A percentile compares a stretch with the other conserved stretches of the same genome.
These are phyloP conservation scores for Nitzschia inconspicua DNA, from an alignment of 108 stramenopile genomes.

Conservation along the genomic window DNA sequence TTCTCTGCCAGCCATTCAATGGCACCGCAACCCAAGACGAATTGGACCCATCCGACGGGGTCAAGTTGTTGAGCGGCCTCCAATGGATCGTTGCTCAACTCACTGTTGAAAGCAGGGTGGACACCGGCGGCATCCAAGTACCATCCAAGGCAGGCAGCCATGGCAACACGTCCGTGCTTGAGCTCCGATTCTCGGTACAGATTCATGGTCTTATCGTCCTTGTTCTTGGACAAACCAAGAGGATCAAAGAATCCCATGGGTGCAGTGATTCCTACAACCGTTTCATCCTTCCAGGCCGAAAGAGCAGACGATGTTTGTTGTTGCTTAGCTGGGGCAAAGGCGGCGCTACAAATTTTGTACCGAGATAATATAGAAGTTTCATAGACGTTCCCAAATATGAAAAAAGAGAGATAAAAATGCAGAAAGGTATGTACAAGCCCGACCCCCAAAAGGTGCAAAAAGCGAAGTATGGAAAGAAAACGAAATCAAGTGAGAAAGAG, in stretches of 20 bases:
- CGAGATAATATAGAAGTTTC: neutral
- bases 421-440: neutral
- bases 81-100: constrained; percentile 75
- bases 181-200: constrained; percentile 93
- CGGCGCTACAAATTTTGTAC: constrained; percentile 40
- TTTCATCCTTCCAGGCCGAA: constrained; percentile 72
- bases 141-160: constrained; percentile 96
- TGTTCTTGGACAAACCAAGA: constrained; percentile 74
- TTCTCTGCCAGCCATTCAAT: constrained; percentile 86
- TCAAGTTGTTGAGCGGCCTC: constrained; percentile 83
- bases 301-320: constrained; percentile 29
- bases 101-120: constrained; percentile 85
- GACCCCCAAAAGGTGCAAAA: neutral
- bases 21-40: constrained; percentile 88
- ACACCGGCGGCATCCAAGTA: constrained; percentile 85
- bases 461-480: neutral
- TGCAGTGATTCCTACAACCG: constrained; percentile 71
- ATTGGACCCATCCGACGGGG: constrained; percentile 86
- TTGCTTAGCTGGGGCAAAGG: constrained; percentile 69
- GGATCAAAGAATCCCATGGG: constrained; percentile 91
- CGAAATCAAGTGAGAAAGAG: neutral
- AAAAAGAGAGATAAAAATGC: neutral
- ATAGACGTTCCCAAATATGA: neutral
- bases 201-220: constrained; percentile 74
- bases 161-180: constrained; percentile 96